Conservation (phyloP, 2,329 filamentous ascomycete species). For the Paecilomyces niveus region DNA sequence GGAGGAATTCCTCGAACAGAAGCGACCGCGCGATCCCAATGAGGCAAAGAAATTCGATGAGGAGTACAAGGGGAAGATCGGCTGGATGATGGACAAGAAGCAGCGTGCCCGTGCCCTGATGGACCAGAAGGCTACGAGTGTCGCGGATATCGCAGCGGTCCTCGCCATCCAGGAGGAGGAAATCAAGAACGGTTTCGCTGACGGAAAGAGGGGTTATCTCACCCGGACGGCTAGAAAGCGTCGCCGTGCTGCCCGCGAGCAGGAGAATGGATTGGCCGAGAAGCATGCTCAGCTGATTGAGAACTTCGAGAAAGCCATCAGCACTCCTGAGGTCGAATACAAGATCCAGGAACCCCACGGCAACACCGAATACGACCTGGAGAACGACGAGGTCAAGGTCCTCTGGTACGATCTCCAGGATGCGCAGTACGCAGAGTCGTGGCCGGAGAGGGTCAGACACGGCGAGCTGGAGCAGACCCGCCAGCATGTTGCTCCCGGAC, state of each 20-base stretch:
- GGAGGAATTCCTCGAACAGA: slow-evolving; percentile 35
- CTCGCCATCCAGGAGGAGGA: slow-evolving; percentile 42
- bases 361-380: slow-evolving; percentile 16
- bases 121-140: slow-evolving; percentile 58
- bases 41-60: slow-evolving; percentile 36
- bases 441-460: slow-evolving; percentile 38
- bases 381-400: slow-evolving; percentile 33
- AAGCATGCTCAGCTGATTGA: slow-evolving; percentile 18
- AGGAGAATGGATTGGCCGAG: slow-evolving; percentile 16
- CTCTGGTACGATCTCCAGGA: slow-evolving; percentile 41
- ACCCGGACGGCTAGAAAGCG: slow-evolving; percentile 24
- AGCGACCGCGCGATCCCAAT: slow-evolving; percentile 29
- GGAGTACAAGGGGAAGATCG: slow-evolving; percentile 33
- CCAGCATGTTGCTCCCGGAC: slow-evolving; percentile 28
- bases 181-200: slow-evolving; percentile 22
- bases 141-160: slow-evolving; percentile 55
- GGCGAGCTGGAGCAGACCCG: slow-evolving; percentile 31
- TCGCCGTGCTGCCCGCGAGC: slow-evolving; percentile 19
- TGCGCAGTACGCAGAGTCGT: slow-evolving; percentile 33
- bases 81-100: slow-evolving; percentile 40
- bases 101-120: slow-evolving; percentile 48
- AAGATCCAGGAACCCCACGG: slow-evolving; percentile 22
- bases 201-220: slow-evolving; percentile 23
- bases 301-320: slow-evolving; percentile 12
- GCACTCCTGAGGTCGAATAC: slow-evolving; percentile 12